phyloP scores from a whole-genome alignment of 257 asterid genomes.

The Leptodermis oblonga region DNA sequence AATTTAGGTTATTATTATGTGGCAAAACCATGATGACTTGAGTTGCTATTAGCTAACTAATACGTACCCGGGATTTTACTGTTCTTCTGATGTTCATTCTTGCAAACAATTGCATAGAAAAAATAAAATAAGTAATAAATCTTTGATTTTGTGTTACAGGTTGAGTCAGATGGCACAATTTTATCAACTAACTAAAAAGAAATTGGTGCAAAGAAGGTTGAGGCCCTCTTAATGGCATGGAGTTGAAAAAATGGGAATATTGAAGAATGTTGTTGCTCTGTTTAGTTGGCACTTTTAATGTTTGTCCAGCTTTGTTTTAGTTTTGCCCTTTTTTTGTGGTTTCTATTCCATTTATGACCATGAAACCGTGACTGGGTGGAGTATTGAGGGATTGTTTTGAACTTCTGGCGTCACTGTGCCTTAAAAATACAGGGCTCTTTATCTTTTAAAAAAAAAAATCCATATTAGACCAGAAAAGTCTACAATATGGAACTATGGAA shows the following conservation, averaged over 20 bases:
- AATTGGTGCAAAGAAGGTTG: constrained; percentile 78
- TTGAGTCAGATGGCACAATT: constrained; percentile 84
- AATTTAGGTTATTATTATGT: neutral
- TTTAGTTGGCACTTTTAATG: neutral
- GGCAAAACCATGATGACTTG: neutral
- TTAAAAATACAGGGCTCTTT: neutral
- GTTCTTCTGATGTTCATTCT: neutral
- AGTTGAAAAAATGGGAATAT: constrained; percentile 81
- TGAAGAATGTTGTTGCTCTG: neutral
- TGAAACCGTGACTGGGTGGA: neutral
- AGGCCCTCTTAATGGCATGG: constrained; percentile 97
- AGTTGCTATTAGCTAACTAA: neutral
- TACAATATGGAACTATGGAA: too few species aligned
- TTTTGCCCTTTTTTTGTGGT: neutral
- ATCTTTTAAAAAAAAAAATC: too few species aligned
- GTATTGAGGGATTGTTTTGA: too few species aligned
- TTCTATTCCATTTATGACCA: neutral
- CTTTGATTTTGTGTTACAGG: constrained; percentile 28
- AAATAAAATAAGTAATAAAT: too few species aligned
- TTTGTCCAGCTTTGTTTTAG: neutral
- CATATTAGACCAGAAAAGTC: too few species aligned
- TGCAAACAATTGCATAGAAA: neutral
- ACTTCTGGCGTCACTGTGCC: too few species aligned
- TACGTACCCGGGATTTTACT: neutral
- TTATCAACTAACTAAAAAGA: constrained; percentile 90